Percentiles rank a stretch among this genome's conserved stretches.
Evolutionary conservation across 208 protist species (phyloP).

Genomic region (Leishmania arabica): DNA sequence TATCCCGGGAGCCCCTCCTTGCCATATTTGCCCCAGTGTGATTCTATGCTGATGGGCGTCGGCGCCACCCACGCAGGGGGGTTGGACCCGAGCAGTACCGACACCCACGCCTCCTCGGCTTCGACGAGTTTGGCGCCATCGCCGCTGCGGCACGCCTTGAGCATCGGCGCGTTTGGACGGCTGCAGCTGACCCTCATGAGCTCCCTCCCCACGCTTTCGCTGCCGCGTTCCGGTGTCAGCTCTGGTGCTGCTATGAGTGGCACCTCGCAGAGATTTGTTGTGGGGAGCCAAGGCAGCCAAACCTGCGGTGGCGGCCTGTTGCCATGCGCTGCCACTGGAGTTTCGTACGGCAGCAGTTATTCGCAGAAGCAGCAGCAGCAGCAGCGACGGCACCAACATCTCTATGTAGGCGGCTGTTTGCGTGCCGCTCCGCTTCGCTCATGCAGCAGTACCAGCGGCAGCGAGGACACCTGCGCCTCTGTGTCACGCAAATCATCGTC

Average conservation of each 20-base stretch:
- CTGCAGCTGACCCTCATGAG: conserved; percentile 34
- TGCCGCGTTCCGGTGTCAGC: background rate
- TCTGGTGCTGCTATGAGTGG: background rate
- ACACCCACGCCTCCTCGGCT: conserved; percentile 12
- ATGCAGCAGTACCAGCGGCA: conserved; percentile 12
- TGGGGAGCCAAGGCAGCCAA: conserved; percentile 2
- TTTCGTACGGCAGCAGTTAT: background rate
- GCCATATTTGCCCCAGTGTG: background rate
- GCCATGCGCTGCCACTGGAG: background rate
- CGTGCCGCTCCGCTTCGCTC: background rate
- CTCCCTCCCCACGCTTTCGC: conserved; percentile 18
- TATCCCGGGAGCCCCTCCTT: background rate
- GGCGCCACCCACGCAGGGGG: conserved; percentile 1
- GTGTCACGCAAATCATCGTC: background rate
- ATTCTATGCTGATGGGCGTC: background rate
- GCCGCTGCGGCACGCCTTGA: conserved; percentile 32
- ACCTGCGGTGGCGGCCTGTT: background rate
- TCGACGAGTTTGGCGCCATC: conserved; percentile 23
- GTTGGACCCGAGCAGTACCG: background rate
- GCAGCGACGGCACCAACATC: background rate
- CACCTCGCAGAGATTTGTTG: background rate
- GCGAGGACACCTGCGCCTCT: background rate
- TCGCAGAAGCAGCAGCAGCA: background rate
- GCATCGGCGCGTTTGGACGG: conserved; percentile 21
- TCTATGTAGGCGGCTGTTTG: background rate